A percentile compares a stretch with the other conserved stretches of the same genome.
Conservation (phyloP, 495 filamentous ascomycete genomes). For the Penicillium manginii region DNA sequence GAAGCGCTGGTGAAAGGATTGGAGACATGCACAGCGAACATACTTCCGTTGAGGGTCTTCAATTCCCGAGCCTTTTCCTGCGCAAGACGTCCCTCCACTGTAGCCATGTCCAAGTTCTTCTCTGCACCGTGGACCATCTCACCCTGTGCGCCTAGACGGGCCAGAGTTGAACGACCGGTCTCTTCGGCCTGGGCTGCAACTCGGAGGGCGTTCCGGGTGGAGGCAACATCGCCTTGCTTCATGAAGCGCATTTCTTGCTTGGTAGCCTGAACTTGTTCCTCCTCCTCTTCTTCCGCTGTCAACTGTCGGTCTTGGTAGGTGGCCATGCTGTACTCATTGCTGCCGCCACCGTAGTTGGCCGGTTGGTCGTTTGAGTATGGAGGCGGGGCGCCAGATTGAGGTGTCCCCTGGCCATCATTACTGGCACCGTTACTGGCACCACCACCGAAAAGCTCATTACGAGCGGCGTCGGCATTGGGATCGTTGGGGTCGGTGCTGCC, state of each 20-base stretch:
- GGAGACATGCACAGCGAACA: slow-evolving; percentile 78
- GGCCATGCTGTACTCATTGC: slow-evolving; percentile 59
- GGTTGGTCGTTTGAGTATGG: slow-evolving; percentile 46
- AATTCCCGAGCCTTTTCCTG: slow-evolving; percentile 76
- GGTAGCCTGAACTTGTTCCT: slow-evolving; percentile 67
- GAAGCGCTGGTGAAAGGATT: slow-evolving; percentile 71
- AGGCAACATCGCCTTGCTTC: slow-evolving; percentile 74
- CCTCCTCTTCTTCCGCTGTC: slow-evolving; percentile 74
- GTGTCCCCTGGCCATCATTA: slow-evolving; percentile 54
- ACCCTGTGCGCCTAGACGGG: slow-evolving; percentile 71
- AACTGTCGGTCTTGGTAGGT: slow-evolving; percentile 68
- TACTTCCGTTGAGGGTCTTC: slow-evolving; percentile 75
- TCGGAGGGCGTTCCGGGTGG: slow-evolving; percentile 68
- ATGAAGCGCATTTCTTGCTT: slow-evolving; percentile 77
- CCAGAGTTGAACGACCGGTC: slow-evolving; percentile 69
- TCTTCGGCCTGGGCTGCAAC: slow-evolving; percentile 71
- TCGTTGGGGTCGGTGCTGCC: slow-evolving; percentile 59
- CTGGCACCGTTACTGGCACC: slow-evolving; percentile 43
- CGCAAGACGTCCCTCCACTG: slow-evolving; percentile 69
- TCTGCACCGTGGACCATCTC: slow-evolving; percentile 81
- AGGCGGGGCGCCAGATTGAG: slow-evolving; percentile 41
- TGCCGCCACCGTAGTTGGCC: slow-evolving; percentile 49
- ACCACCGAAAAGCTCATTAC: slow-evolving; percentile 67
- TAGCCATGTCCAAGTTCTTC: slow-evolving; percentile 70
- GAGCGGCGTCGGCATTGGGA: slow-evolving; percentile 50